Evolutionary conservation across 192 early-diverging fungal genomes (phyloP).

Genomic region (Linderina pennispora): DNA sequence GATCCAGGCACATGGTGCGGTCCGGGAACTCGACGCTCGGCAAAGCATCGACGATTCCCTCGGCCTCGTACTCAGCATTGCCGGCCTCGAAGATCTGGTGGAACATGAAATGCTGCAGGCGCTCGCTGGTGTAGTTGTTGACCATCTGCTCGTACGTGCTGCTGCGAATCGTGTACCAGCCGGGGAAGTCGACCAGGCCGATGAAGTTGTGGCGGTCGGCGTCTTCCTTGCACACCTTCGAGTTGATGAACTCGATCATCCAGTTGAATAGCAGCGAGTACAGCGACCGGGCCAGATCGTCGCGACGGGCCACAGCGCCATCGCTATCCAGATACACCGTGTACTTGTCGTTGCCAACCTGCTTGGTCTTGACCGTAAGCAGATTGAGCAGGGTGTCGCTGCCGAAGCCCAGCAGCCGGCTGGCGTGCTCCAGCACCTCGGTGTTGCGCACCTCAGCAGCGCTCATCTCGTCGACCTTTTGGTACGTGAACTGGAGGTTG

Average conservation of each 20-base stretch:
- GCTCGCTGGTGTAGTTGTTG: slow-evolving; percentile 87
- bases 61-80: slow-evolving; percentile 52
- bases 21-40: slow-evolving; percentile 53
- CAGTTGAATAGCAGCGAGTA: slow-evolving; percentile 83
- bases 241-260: slow-evolving; percentile 79
- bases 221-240: slow-evolving; percentile 66
- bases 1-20: slow-evolving; percentile 61
- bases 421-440: slow-evolving; percentile 69
- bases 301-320: slow-evolving; percentile 63
- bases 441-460: slow-evolving; percentile 71
- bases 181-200: slow-evolving; percentile 81
- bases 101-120: slow-evolving; percentile 70
- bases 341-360: slow-evolving; percentile 76
- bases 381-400: slow-evolving; percentile 63
- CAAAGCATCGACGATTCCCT: slow-evolving; percentile 46
- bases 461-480: slow-evolving; percentile 66
- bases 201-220: slow-evolving; percentile 60
- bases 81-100: slow-evolving; percentile 67
- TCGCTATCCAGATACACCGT: slow-evolving; percentile 74
- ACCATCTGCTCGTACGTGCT: slow-evolving; percentile 56
- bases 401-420: slow-evolving; percentile 76
- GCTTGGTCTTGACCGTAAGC: slow-evolving; percentile 75
- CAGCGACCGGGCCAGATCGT: slow-evolving; percentile 65
- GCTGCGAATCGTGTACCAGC: slow-evolving; percentile 51
- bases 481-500: slow-evolving; percentile 78